Evolutionary conservation across 805 yeast species (phyloP).

Genomic region (Saccharomycopsis capsularis): DNA sequence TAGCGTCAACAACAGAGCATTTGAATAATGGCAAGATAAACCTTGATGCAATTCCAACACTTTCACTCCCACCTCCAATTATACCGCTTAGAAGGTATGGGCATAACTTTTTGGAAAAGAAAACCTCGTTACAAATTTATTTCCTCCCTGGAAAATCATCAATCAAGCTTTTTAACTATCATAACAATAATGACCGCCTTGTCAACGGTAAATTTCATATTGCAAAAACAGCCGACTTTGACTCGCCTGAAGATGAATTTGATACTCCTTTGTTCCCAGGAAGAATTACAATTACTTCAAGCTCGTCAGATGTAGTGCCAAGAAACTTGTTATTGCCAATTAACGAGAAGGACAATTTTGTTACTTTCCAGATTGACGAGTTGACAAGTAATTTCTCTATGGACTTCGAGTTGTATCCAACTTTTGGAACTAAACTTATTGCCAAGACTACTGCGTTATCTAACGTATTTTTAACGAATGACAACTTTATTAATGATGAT

Average conservation of each 20-base stretch:
- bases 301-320: conserved; percentile 75
- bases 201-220: not conserved
- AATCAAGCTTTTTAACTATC: conserved; percentile 29
- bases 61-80: conserved; percentile 92
- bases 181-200: not conserved
- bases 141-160: conserved; percentile 39
- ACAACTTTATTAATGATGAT: conserved; percentile 28
- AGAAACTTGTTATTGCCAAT: conserved; percentile 78
- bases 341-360: conserved; percentile 53
- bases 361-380: conserved; percentile 76
- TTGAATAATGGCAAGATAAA: conserved; percentile 27
- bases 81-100: conserved; percentile 92
- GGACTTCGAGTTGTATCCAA: conserved; percentile 87
- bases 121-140: conserved; percentile 71
- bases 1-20: conserved; percentile 12
- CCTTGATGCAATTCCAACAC: conserved; percentile 78
- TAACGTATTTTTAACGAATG: conserved; percentile 35
- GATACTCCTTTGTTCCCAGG: conserved; percentile 52
- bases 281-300: conserved; percentile 74
- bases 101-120: conserved; percentile 88
- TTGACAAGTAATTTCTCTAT: conserved; percentile 47
- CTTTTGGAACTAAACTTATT: conserved; percentile 86
- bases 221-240: conserved; percentile 2
- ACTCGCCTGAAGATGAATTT: conserved; percentile 18
- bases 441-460: conserved; percentile 83